Conservation (phyloP, 345 rosid genomes). For the Eucalyptus tenuipes region DNA sequence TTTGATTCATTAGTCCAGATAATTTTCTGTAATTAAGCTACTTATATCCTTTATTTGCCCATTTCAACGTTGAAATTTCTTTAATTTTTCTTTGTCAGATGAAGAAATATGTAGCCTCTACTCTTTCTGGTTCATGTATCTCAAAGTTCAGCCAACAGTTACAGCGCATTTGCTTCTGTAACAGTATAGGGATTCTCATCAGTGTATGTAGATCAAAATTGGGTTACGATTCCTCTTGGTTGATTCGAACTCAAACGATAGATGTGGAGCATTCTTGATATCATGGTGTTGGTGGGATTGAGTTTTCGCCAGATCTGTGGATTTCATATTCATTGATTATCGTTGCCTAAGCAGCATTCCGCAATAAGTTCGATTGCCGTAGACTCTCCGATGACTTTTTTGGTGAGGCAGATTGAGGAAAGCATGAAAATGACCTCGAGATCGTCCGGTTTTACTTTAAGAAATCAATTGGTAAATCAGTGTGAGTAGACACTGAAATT, state of each 20-base stretch:
- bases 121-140: not conserved
- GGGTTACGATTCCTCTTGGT: not conserved
- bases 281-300: not conserved
- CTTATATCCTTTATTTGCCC: not conserved
- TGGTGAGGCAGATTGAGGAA: not conserved
- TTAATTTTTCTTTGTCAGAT: not conserved
- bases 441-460: not conserved
- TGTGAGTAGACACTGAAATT: not conserved
- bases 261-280: not conserved
- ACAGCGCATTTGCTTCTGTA: not conserved
- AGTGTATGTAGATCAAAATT: not conserved
- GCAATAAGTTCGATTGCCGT: not conserved
- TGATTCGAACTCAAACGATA: not conserved
- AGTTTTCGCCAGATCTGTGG: not conserved
- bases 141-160: not conserved
- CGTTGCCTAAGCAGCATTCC: not conserved
- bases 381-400: not conserved
- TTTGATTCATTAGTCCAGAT: conserved; percentile 16
- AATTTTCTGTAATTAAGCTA: not conserved
- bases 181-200: not conserved
- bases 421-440: not conserved
- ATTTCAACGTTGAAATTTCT: not conserved
- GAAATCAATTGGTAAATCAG: not conserved
- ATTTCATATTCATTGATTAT: not conserved
- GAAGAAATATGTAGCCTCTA: not conserved